phyloP scores from a whole-genome alignment of 805 yeast genomes.

The Candida ortonii region DNA sequence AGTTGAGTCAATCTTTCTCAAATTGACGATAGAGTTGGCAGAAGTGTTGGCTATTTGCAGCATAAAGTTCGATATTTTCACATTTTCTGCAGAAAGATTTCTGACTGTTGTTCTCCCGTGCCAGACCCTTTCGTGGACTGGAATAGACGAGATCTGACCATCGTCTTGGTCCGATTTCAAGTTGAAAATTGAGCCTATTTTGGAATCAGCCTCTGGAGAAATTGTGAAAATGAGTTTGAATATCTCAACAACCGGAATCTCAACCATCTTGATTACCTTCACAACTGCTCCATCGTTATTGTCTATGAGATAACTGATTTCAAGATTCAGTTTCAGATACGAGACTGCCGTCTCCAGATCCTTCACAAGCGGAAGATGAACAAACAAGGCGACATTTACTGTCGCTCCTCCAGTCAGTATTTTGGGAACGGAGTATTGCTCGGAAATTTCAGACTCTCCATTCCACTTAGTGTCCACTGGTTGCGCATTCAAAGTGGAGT shows the following conservation, averaged over 20 bases:
- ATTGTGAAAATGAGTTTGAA: conserved; percentile 30
- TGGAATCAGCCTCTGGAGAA: conserved; percentile 30
- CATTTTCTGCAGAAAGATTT: conserved; percentile 25
- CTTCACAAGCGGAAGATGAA: conserved; percentile 22
- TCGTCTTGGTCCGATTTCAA: conserved; percentile 9
- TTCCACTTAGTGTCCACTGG: conserved; percentile 21
- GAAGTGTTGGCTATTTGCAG: conserved; percentile 15
- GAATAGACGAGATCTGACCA: conserved; percentile 16
- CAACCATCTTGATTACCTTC: conserved; percentile 19
- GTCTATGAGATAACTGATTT: conserved; percentile 27
- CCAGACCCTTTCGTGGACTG: conserved; percentile 38
- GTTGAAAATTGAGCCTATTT: conserved; percentile 29
- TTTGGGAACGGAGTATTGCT: conserved; percentile 9
- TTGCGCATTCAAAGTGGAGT: conserved; percentile 11
- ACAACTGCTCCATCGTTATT: conserved; percentile 32
- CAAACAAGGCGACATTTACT: conserved; percentile 5
- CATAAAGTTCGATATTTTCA: conserved; percentile 34
- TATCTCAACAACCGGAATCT: conserved; percentile 31
- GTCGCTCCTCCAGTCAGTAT: conserved; percentile 9
- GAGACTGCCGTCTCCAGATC: conserved; percentile 9
- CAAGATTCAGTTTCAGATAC: conserved; percentile 18
- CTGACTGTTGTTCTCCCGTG: conserved; percentile 31
- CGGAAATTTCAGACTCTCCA: conserved; percentile 7
- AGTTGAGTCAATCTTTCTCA: neutral
- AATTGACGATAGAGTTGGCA: conserved; percentile 10